Conservation (phyloP, 495 filamentous ascomycete genomes). For the Tuber calosporum region DNA sequence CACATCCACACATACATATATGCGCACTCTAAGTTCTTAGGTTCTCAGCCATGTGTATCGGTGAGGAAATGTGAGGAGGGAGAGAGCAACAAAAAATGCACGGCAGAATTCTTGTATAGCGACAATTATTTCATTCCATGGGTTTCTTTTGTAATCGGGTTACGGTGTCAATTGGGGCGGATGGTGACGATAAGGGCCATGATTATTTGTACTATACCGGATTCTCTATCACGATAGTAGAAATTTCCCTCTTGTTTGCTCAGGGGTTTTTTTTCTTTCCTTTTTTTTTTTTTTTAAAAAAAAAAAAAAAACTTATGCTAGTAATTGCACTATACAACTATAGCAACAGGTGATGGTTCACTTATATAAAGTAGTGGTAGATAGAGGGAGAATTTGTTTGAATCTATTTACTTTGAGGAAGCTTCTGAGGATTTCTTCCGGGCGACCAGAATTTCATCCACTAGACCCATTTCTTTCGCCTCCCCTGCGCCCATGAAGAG, state of each 20-base stretch:
- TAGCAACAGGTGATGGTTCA: not conserved
- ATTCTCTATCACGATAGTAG: not conserved
- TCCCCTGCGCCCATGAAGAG: constrained; percentile 86
- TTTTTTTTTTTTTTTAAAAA: not conserved
- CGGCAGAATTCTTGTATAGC: not conserved
- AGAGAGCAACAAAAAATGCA: not conserved
- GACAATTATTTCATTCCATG: not conserved
- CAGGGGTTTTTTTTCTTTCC: not conserved
- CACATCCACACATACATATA: not conserved
- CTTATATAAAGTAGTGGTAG: constrained; percentile 5
- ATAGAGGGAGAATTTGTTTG: not conserved
- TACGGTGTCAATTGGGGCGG: not conserved
- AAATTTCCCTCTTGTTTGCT: not conserved
- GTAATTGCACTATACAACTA: not conserved
- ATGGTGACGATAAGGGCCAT: not conserved
- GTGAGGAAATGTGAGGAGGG: not conserved
- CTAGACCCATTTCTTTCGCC: constrained; percentile 78
- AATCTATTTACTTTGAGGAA: not conserved
- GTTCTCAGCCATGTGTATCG: not conserved
- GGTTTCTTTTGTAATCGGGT: not conserved
- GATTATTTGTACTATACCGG: not conserved
- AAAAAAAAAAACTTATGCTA: not conserved
- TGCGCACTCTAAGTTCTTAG: no score
- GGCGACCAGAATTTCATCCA: constrained; percentile 71
- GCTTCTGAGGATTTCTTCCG: constrained; percentile 32